Evolutionary conservation across 148 eudicot genomes (phyloP), one percentile per base, ranked within the genome.

Genomic region (Salicornia ramosissima): DNA sequence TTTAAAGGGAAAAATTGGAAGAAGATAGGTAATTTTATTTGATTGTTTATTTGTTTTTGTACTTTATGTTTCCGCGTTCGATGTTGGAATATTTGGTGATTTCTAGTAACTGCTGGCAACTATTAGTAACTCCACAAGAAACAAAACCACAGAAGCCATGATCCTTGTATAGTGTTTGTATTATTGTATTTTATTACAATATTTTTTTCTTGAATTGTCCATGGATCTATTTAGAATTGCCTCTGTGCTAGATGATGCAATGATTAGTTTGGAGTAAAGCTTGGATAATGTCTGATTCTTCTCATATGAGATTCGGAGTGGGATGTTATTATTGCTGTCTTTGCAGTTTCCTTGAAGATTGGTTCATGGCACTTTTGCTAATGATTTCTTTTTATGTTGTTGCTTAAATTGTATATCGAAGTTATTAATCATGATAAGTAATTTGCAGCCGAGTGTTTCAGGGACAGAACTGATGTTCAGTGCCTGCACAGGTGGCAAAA

Each of bases 401-500:
- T 47, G 15, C 60, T 11, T 24, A 40, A 53, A 2, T 40, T 26
- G 3, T 53, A 29, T 54, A 56, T 43, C 21, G 50, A 72, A 66
- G 72, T 71, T 59, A 71, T 68, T 77, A 50, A 71, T 57, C 29
- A 50, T 21, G 10, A 33, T 71, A 28, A 57, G 62, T 45, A 59
- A 53, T 82, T 68, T 83, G 70, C 78, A 92, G 98, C 98, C 69
- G 98, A 92, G 74, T 90, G 94, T 79, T 92, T 90, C 79, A 88
- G 88, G 82, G 94, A 92, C 52, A 81, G 98, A 78, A 90, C 96
- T 71, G 98, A 92, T 78, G 98, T 92, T 51, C 98, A 92, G 68
- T 92, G 98, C 85, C 82, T 90, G 58, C 98, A 92, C 77, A 86
- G 98, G 77, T 92, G 98, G 98, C 98, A 92, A 82, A 92, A 92